Conservation (phyloP, 768 basidiomycete species). For the Cystofilobasidium ferigula region DNA sequence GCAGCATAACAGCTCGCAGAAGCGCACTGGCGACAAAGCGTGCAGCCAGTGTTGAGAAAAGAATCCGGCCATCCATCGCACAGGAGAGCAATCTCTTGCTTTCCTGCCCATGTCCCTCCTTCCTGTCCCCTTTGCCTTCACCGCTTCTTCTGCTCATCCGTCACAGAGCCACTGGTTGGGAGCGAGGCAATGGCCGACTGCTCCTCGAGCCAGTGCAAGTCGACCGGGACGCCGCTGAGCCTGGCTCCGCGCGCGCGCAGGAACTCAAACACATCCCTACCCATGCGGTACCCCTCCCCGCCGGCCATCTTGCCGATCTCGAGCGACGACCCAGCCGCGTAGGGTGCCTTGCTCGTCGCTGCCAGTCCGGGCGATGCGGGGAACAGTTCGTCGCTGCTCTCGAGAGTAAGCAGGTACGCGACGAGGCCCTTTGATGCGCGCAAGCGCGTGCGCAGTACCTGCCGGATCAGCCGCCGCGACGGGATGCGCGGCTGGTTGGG, state of each 20-base stretch:
- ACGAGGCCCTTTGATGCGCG: slow-evolving; percentile 69
- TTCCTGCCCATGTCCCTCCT: no score
- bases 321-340: background rate
- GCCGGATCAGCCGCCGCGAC: slow-evolving; percentile 71
- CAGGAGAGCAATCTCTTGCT: no score
- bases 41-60: no score
- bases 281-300: slow-evolving; percentile 42
- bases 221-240: slow-evolving; percentile 37
- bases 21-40: no score
- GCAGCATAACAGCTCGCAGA: no score
- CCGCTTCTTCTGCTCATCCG: background rate
- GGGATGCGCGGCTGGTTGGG: slow-evolving; percentile 47
- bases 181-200: background rate
- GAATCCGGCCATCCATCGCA: no score
- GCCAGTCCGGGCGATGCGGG: background rate
- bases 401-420: slow-evolving; percentile 45
- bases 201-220: slow-evolving; percentile 7
- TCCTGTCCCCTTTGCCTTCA: no score
- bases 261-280: slow-evolving; percentile 62
- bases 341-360: slow-evolving; percentile 2
- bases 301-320: background rate
- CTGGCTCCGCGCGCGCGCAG: slow-evolving; percentile 61
- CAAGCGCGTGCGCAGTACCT: slow-evolving; percentile 74
- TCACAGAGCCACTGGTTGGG: no score
- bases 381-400: background rate